Evolutionary conservation across 768 basidiomycete genomes (phyloP).

Genomic region (Ephemerocybe angulata): DNA sequence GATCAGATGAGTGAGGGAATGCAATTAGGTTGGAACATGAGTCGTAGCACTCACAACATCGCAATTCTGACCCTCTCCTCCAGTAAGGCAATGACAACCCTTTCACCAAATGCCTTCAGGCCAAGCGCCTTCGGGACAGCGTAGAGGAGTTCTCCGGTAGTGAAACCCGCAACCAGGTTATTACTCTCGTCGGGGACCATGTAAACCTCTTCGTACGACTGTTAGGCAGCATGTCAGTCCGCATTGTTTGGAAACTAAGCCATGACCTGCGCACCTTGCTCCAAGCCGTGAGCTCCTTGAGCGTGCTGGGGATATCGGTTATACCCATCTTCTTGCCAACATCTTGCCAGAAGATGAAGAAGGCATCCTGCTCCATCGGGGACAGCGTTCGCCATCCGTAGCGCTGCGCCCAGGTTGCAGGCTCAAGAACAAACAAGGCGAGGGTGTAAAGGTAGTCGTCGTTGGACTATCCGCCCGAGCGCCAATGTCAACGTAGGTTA

Average conservation of each 20-base stretch:
- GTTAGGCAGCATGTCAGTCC: background rate
- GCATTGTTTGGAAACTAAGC: background rate
- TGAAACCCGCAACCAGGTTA: conserved; percentile 35
- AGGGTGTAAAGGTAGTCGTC: conserved; percentile 32
- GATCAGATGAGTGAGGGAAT: background rate
- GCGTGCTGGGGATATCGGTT: conserved; percentile 39
- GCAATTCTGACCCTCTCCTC: conserved; percentile 43
- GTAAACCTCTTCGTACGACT: conserved; percentile 39
- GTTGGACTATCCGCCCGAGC: conserved; percentile 20
- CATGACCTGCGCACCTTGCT: conserved; percentile 25
- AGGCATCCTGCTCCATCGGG: conserved; percentile 40
- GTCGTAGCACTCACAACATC: conserved; percentile 38
- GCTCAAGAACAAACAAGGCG: conserved; percentile 29
- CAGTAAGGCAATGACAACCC: conserved; percentile 34
- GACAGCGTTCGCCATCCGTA: conserved; percentile 41
- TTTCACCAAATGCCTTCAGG: conserved; percentile 31
- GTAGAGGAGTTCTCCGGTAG: conserved; percentile 39
- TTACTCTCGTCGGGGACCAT: conserved; percentile 44
- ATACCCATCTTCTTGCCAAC: conserved; percentile 47
- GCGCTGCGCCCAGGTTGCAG: conserved; percentile 9
- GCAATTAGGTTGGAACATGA: background rate
- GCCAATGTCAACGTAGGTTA: background rate
- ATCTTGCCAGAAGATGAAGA: conserved; percentile 42
- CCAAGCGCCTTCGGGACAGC: conserved; percentile 36
- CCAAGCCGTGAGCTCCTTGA: conserved; percentile 38